Percentiles rank a stretch among this genome's conserved stretches.
Evolutionary conservation across 139 green algal species (phyloP).

Genomic region (Micromonas commoda): DNA sequence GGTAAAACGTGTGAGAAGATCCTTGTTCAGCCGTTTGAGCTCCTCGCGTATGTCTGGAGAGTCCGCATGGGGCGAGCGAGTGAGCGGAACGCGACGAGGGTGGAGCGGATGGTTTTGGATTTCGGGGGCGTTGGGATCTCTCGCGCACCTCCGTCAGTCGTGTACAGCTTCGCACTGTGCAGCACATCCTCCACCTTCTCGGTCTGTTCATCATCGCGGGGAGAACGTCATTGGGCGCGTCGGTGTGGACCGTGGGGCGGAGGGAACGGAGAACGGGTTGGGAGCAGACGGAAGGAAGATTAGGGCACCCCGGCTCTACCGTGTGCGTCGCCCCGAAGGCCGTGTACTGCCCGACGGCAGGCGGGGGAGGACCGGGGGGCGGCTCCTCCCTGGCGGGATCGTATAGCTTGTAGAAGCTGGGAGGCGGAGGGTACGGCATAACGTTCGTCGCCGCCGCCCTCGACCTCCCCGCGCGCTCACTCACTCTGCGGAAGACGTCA

Average conservation of each 20-base stretch:
- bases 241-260: no score
- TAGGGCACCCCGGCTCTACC: not conserved
- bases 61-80: not conserved
- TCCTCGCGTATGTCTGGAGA: slow-evolving; percentile 20
- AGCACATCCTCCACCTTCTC: no score
- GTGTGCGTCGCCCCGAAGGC: not conserved
- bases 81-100: not conserved
- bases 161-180: no score
- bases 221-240: no score
- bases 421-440: not conserved
- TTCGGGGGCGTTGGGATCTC: no score
- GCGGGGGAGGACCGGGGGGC: not conserved
- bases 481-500: no score
- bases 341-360: not conserved
- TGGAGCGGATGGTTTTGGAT: no score
- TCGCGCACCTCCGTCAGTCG: no score
- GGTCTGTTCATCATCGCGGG: no score
- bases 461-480: no score
- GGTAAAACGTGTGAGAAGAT: slow-evolving; percentile 41
- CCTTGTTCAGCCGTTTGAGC: slow-evolving; percentile 44
- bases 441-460: not conserved
- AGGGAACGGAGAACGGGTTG: not conserved
- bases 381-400: not conserved
- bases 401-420: slow-evolving; percentile 4
- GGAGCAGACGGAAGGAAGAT: not conserved